Evolutionary conservation across 208 protist species (phyloP), one percentile per base, ranked within the genome.

Genomic region (Leishmania martiniquensis): DNA sequence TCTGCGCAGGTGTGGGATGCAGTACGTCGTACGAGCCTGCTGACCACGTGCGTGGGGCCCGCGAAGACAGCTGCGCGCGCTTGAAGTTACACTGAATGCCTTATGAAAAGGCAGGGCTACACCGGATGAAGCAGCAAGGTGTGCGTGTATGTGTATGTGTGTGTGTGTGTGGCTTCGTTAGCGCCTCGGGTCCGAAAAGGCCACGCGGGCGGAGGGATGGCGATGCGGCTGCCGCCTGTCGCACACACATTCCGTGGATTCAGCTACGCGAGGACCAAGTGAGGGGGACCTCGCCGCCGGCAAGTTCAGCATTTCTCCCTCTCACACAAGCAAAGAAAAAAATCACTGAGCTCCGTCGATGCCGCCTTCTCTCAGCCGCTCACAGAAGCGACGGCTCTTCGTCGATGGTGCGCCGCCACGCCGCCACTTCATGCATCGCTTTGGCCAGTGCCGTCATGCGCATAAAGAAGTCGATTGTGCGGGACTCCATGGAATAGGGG

Each of bases 401-500:
- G 47, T 77, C 78, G 29, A 75, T 69, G 47, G 72, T 73, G 22
- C 75, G 67, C 4, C 74, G 80, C 80, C 80, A 83, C 51, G 69
- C 45, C 10, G 74, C 45, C 68, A 85, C n/a, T 45, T 87, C 67
- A 15, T 77, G 66, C 81, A 93, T 90, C 1, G 89, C 87, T 78
- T 89, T 90, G 13, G 85, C 89, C 13, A 93, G 55, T 2, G 78
- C 78, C 12, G 83, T 87, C 89, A 91, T 93, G 60, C 79, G 65
- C n/a, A 55, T 75, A 82, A 93, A 90, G 69, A 89, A 93, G 67
- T 89, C 66, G 45, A 93, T 80, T 57, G 87, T 87, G 65, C 87
- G 78, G 17, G 89, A 80, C 75, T 93, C 85, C 86, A 92, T 80
- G 47, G 88, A 82, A 71, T 88, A 91, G 39, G 90, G 90, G 52